Conservation (phyloP, 306 rosid species). For the Quercus cerris region DNA sequence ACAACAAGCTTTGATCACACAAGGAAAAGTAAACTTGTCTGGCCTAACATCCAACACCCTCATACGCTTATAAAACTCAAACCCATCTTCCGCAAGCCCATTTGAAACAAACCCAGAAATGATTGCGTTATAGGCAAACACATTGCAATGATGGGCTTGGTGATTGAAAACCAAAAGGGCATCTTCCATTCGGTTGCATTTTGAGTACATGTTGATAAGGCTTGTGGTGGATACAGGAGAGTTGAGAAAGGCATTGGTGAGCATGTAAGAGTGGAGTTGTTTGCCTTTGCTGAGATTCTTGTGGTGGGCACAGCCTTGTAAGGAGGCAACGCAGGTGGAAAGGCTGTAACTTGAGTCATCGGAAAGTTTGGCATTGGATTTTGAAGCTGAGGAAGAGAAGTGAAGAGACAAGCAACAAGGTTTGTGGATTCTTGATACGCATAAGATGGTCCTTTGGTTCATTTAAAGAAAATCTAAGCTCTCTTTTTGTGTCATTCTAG, state of each 20-base stretch:
- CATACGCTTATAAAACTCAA: slow-evolving; percentile 53
- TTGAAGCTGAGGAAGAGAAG: slow-evolving; percentile 38
- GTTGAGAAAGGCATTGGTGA: slow-evolving; percentile 49
- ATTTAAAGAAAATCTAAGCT: slow-evolving; percentile 8
- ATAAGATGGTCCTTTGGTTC: slow-evolving; percentile 14
- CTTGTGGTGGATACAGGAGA: slow-evolving; percentile 63
- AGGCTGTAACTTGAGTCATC: slow-evolving; percentile 21
- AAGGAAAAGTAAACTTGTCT: slow-evolving; percentile 71
- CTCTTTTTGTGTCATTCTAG: no score
- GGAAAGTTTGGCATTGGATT: background rate
- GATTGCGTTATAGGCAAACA: slow-evolving; percentile 67
- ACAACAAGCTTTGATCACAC: slow-evolving; percentile 62
- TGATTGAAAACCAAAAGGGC: slow-evolving; percentile 52
- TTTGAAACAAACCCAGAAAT: slow-evolving; percentile 70
- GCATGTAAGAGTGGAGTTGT: slow-evolving; percentile 45
- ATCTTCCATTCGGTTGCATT: slow-evolving; percentile 48
- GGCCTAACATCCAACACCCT: slow-evolving; percentile 49
- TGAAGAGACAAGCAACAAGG: slow-evolving; percentile 11
- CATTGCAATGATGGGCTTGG: slow-evolving; percentile 44
- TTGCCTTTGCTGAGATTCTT: slow-evolving; percentile 50
- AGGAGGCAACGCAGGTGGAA: slow-evolving; percentile 45
- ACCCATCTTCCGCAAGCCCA: slow-evolving; percentile 36
- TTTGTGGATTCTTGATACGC: slow-evolving; percentile 10
- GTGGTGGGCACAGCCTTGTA: slow-evolving; percentile 59
- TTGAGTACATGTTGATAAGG: slow-evolving; percentile 84